Evolutionary conservation across 2,329 filamentous ascomycete genomes (phyloP).

Genomic region (Tolypocladium ovalisporum): DNA sequence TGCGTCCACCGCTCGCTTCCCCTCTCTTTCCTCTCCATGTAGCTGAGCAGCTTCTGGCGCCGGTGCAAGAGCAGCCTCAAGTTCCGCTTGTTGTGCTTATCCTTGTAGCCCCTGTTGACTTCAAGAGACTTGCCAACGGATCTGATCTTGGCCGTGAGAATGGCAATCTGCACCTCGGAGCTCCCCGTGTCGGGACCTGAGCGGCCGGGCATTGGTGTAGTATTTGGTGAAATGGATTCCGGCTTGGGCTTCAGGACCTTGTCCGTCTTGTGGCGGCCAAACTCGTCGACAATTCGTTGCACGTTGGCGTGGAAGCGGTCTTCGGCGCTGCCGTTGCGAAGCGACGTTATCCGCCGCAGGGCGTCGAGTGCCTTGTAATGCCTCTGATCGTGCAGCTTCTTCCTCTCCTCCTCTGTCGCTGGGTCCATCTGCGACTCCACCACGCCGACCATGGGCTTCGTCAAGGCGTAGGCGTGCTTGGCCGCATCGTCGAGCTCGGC

Average conservation of each 20-base stretch:
- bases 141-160: slow-evolving; percentile 88
- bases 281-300: slow-evolving; percentile 71
- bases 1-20: slow-evolving; percentile 86
- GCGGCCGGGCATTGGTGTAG: slow-evolving; percentile 37
- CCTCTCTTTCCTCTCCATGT: slow-evolving; percentile 80
- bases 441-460: slow-evolving; percentile 39
- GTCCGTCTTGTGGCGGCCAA: slow-evolving; percentile 89
- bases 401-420: slow-evolving; percentile 20
- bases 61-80: slow-evolving; percentile 75
- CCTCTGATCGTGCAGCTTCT: slow-evolving; percentile 35
- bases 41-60: slow-evolving; percentile 78
- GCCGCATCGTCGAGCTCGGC: slow-evolving; percentile 57
- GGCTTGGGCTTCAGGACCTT: slow-evolving; percentile 51
- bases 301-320: slow-evolving; percentile 76
- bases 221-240: slow-evolving; percentile 29
- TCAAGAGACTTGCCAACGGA: slow-evolving; percentile 64
- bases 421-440: slow-evolving; percentile 30
- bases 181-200: slow-evolving; percentile 90
- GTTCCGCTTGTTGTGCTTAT: slow-evolving; percentile 92
- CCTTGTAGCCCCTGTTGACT: slow-evolving; percentile 58
- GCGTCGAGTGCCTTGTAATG: slow-evolving; percentile 65
- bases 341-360: slow-evolving; percentile 64
- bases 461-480: slow-evolving; percentile 56
- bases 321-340: slow-evolving; percentile 67
- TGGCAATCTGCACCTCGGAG: slow-evolving; percentile 94